Conservation (phyloP, 2,329 filamentous ascomycete genomes). For the Thelonectria blattea region DNA sequence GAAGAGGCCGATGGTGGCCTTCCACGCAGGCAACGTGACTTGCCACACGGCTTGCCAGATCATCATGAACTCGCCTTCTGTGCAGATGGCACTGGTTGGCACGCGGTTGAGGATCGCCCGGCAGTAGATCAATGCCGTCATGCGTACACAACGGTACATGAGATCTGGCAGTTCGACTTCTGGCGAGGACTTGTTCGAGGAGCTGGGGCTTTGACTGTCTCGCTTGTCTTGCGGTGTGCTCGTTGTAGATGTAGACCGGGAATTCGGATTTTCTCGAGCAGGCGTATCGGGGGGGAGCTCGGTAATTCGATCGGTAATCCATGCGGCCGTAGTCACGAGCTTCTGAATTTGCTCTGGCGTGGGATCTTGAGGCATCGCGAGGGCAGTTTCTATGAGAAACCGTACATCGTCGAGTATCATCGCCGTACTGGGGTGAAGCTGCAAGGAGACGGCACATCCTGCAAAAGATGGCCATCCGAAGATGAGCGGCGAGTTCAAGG, state of each 20-base stretch:
- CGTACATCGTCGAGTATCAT: slow-evolving; percentile 59
- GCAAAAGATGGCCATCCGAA: slow-evolving; percentile 50
- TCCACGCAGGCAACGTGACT: slow-evolving; percentile 54
- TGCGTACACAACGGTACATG: slow-evolving; percentile 55
- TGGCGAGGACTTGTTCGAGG: slow-evolving; percentile 25
- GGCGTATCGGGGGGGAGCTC: slow-evolving; percentile 40
- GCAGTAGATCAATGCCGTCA: slow-evolving; percentile 55
- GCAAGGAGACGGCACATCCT: slow-evolving; percentile 47
- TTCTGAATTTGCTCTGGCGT: slow-evolving; percentile 46
- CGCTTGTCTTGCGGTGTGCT: slow-evolving; percentile 20
- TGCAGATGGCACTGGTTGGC: slow-evolving; percentile 51
- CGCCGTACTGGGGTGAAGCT: slow-evolving; percentile 54
- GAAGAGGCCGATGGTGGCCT: slow-evolving; percentile 54
- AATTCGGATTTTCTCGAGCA: slow-evolving; percentile 17
- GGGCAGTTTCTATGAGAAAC: slow-evolving; percentile 51
- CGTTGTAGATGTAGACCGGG: slow-evolving; percentile 21
- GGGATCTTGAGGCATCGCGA: slow-evolving; percentile 46
- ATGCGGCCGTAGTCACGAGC: slow-evolving; percentile 47
- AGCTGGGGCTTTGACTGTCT: slow-evolving; percentile 23
- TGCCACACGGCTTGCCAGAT: slow-evolving; percentile 57
- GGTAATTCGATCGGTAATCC: slow-evolving; percentile 49
- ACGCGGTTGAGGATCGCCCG: slow-evolving; percentile 50
- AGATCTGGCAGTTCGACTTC: slow-evolving; percentile 44
- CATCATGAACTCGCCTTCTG: slow-evolving; percentile 45
- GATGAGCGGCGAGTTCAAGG: slow-evolving; percentile 56